phyloP scores from a whole-genome alignment of 1,139 yeast species.

The Suhomyces bokatorum region DNA sequence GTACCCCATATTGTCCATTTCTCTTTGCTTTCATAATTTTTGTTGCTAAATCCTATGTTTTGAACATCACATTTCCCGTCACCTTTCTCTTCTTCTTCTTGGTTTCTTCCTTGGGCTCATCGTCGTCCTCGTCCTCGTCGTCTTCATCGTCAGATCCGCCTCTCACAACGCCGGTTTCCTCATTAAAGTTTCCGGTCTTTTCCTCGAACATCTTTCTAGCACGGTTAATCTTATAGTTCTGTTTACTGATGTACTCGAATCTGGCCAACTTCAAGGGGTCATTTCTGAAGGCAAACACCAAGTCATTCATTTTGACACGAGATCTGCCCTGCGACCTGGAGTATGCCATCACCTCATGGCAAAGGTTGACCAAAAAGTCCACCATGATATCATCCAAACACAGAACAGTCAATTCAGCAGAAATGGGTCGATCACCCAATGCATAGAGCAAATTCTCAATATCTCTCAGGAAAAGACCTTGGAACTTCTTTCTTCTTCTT shows the following conservation, averaged over 20 bases:
- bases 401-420: slow-evolving; percentile 73
- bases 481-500: slow-evolving; percentile 31
- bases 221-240: slow-evolving; percentile 72
- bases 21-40: too few relatives aligned
- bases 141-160: slow-evolving; percentile 12
- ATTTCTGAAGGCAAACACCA: slow-evolving; percentile 78
- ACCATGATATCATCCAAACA: slow-evolving; percentile 82
- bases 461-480: slow-evolving; percentile 58
- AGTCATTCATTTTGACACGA: slow-evolving; percentile 82
- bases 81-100: slow-evolving; percentile 18
- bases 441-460: slow-evolving; percentile 78
- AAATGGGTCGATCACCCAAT: slow-evolving; percentile 81
- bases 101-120: slow-evolving; percentile 8
- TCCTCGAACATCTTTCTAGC: slow-evolving; percentile 85
- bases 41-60: slow-evolving; percentile 8
- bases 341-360: slow-evolving; percentile 39
- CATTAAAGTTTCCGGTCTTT: slow-evolving; percentile 23
- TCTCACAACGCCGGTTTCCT: slow-evolving; percentile 12
- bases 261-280: slow-evolving; percentile 86
- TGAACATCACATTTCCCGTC: slow-evolving; percentile 14
- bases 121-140: slow-evolving; percentile 19
- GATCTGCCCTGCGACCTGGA: slow-evolving; percentile 50
- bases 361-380: slow-evolving; percentile 69
- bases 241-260: slow-evolving; percentile 72
- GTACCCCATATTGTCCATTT: too few relatives aligned